Evolutionary conservation across 2,329 filamentous ascomycete species (phyloP).

Genomic region (Arthrobotrys sphaeroides): DNA sequence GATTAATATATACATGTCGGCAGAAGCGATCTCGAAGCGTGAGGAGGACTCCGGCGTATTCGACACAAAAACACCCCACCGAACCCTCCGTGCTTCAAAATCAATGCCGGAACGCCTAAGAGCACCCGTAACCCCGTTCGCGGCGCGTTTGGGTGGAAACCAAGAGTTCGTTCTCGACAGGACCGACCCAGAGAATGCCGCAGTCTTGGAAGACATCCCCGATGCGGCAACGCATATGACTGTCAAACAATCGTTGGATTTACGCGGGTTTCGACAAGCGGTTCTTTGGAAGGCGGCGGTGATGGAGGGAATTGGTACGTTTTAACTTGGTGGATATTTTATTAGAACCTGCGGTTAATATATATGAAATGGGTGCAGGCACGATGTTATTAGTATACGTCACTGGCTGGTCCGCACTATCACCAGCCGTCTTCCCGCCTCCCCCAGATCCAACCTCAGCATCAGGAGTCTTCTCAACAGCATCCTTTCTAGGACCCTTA

Average conservation of each 20-base stretch:
- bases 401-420: conserved; percentile 19
- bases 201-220: conserved; percentile 45
- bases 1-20: conserved; percentile 10
- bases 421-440: conserved; percentile 12
- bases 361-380: background rate
- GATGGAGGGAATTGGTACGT: conserved; percentile 49
- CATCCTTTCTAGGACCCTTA: conserved; percentile 58
- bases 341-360: too few relatives aligned
- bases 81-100: background rate
- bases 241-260: conserved; percentile 32
- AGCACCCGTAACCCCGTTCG: conserved; percentile 40
- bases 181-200: conserved; percentile 52
- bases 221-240: conserved; percentile 52
- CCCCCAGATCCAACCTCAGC: conserved; percentile 19
- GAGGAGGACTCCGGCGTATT: background rate
- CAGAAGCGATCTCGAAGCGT: conserved; percentile 10
- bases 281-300: conserved; percentile 42
- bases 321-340: background rate
- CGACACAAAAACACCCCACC: background rate
- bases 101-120: background rate
- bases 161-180: conserved; percentile 54
- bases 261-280: conserved; percentile 31
- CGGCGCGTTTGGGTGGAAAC: conserved; percentile 55
- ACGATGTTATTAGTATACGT: conserved; percentile 25
- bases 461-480: conserved; percentile 36